Base-by-base conservation (phyloP, 768 basidiomycete species). In the Gymnopilus dilepis region DNA sequence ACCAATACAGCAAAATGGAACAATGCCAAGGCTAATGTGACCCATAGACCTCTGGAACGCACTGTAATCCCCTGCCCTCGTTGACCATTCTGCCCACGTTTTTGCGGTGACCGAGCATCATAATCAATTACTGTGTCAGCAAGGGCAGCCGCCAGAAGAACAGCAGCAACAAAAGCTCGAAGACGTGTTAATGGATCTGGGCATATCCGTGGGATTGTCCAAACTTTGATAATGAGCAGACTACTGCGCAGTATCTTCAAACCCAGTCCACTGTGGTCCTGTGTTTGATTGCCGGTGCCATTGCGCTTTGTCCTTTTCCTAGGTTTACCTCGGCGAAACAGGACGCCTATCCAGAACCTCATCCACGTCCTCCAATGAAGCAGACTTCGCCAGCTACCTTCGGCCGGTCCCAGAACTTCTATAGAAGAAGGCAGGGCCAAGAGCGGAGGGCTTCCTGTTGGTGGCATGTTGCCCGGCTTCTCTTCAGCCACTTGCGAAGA, bases 391-490 rank as follows among this genome's bases (percentile, higher is more conserved):
- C 65, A 66, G 21, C 19, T 58, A n/a, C 42, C 42, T 53, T 70
- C 70, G 24, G 69, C 71, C n/a, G 68, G 66, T 13, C 63, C 67
- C 1, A 68, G 56, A n/a, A 66, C 56, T 30, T 72, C 71, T 3
- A 42, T 41, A 15, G 71, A 62, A 17, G 70, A 68, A 8, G 71
- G 71, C n/a, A 72, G 59, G 11, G 66, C 67, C 2, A 72, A 65
- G 24, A 67, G 51, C 8, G 51, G 45, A 15, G 58, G 22, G 6
- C 56, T 64, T 42, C 68, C 70, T 4, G 48, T 37, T 1, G 50
- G 7, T 15, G 33, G 28, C 3, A 41, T 12, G 3, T 47, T 19
- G 15, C 47, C n/a, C 24, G 37, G 15, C 9, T 26, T 45, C 5
- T 24, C 26, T 42, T 53, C 59, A 21, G 56, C 17, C 24, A 52